Evolutionary conservation across 208 protist species (phyloP).

Genomic region (Leptomonas seymouri): DNA sequence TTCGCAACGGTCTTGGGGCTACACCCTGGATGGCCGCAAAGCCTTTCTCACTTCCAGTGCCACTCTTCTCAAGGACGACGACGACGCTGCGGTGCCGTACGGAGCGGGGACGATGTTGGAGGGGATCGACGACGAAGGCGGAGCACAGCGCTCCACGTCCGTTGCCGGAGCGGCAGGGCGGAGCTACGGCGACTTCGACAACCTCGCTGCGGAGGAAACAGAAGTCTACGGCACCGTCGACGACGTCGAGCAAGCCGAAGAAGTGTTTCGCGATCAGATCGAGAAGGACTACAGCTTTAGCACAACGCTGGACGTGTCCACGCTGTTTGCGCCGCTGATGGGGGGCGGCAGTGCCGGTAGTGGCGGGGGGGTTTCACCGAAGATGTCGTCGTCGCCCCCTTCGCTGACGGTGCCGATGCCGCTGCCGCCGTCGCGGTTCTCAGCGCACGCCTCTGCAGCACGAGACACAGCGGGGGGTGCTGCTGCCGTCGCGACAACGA

Average conservation of each 20-base stretch:
- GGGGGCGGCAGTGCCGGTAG: not conserved
- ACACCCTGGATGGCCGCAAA: slow-evolving; percentile 23
- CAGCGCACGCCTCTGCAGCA: slow-evolving; percentile 1
- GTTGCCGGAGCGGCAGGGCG: not conserved
- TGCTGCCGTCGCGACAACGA: not conserved
- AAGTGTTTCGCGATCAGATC: slow-evolving; percentile 79
- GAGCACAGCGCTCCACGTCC: not conserved
- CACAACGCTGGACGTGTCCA: slow-evolving; percentile 37
- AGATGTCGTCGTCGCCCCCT: slow-evolving; percentile 3
- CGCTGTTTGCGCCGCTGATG: slow-evolving; percentile 24
- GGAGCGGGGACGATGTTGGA: not conserved
- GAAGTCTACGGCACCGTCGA: slow-evolving; percentile 58
- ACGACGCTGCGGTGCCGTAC: not conserved
- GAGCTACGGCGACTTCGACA: slow-evolving; percentile 6
- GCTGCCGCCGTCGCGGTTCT: slow-evolving; percentile 11
- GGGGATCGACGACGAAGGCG: no score
- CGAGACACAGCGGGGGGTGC: not conserved
- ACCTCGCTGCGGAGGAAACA: slow-evolving; percentile 35
- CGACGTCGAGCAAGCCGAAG: slow-evolving; percentile 67
- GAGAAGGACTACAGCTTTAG: slow-evolving; percentile 83
- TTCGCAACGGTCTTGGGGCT: not conserved
- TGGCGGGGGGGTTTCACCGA: not conserved
- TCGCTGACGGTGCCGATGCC: not conserved
- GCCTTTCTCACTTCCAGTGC: slow-evolving; percentile 15
- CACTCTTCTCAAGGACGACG: not conserved